Evolutionary conservation across 2,329 filamentous ascomycete genomes (phyloP), one percentile per base, ranked within the genome.

Genomic region (Colletotrichum sp.): DNA sequence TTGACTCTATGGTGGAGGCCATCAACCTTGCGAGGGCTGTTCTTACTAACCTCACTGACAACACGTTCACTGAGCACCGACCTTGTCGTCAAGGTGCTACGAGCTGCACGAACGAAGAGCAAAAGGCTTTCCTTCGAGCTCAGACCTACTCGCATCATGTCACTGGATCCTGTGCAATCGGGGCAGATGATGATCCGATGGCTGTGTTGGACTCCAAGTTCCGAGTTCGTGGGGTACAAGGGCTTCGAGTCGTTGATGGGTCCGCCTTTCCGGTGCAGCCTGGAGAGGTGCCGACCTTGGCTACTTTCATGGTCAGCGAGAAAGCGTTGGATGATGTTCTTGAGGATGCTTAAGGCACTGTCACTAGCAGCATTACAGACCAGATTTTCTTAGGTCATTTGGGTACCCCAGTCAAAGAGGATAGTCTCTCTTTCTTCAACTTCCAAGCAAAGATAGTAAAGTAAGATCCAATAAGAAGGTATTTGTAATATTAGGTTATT

Each of bases 181-280:
- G 91, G 1, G 83, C 86, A 1, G 88, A 89, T 34, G 85, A 83
- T 15, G 89, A 93, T 78, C 81, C 84, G 3, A 87, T 87, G 79
- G 91, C 90, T 3, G 90, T 93, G 8, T 80, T 93, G 65, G 89
- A 93, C 79, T 86, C 84, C 0, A 85, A 89, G 56, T 92, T 93
- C 80, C 85, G 87, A 8, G 91, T 94, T 0, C 84, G 88, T 13
- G 91, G 90, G 0, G 87, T 91, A 0, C 81, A 85, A 1, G 88
- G 88, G 0, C 80, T 93, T 60, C 84, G 92, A n/a, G 91, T 93
- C 4, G 92, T 94, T 0, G 92, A 94, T 83, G 92, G 90, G 1
- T 89, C 86, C 32, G 86, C 89, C 1, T 93, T 90, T 48, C 77
- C 90, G 1, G 85, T 85, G 70, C 90, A 85, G 32, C 85, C 85